Conservation (phyloP, 1,139 yeast genomes). For the Suhomyces maxii region DNA sequence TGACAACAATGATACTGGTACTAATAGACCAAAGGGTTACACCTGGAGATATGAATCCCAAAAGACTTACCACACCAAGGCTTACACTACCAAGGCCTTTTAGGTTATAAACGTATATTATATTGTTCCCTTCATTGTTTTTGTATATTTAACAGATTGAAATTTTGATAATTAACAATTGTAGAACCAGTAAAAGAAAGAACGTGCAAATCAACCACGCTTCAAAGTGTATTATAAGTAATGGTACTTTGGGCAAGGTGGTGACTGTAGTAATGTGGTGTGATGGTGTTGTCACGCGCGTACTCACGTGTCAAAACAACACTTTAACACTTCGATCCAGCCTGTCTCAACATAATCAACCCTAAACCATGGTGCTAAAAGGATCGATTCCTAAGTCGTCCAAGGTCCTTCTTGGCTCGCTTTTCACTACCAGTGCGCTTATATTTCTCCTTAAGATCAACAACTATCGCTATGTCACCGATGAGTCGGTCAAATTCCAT, state of each 20-base stretch:
- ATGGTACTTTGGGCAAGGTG: background rate
- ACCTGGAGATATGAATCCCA: constrained; percentile 55
- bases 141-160: constrained; percentile 9
- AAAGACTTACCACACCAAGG: constrained; percentile 54
- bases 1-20: constrained; percentile 81
- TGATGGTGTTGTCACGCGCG: no score
- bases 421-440: constrained; percentile 24
- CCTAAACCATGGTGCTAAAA: constrained; percentile 4
- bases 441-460: constrained; percentile 32
- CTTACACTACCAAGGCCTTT: constrained; percentile 63
- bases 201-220: no score
- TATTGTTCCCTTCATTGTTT: constrained; percentile 9
- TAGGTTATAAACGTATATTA: constrained; percentile 12
- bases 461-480: constrained; percentile 9
- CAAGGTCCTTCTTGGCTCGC: constrained; percentile 27
- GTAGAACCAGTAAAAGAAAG: no score
- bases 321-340: background rate
- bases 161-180: background rate
- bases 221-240: background rate
- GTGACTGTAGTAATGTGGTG: background rate
- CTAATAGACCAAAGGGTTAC: constrained; percentile 46
- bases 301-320: no score
- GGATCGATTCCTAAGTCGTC: constrained; percentile 26
- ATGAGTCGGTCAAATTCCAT: constrained; percentile 21
- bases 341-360: background rate